phyloP scores from a whole-genome alignment of 2,329 filamentous ascomycete genomes.

The Cytospora chrysosperma region DNA sequence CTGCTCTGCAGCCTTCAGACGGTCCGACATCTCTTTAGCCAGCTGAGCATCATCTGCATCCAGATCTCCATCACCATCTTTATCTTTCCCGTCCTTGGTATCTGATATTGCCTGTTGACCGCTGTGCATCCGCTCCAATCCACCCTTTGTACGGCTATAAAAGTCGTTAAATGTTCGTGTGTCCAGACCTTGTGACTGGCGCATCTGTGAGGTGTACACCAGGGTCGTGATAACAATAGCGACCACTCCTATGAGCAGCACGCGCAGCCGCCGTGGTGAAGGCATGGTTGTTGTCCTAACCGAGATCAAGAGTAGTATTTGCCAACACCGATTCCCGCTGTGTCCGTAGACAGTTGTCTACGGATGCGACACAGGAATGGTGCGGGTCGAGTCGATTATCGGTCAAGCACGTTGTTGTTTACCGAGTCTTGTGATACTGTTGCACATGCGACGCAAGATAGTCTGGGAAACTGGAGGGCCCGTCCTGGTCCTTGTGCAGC shows the following conservation, averaged over 20 bases:
- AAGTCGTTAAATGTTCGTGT: constrained; percentile 50
- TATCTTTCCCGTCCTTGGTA: constrained; percentile 43
- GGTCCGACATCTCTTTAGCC: constrained; percentile 55
- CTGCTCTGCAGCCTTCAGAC: constrained; percentile 67
- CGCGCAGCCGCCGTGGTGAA: constrained; percentile 67
- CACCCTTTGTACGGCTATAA: constrained; percentile 59
- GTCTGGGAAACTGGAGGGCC: background rate
- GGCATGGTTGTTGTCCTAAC: constrained; percentile 52
- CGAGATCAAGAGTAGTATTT: background rate
- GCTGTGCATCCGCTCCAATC: constrained; percentile 43
- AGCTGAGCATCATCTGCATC: constrained; percentile 56
- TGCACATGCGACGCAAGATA: background rate
- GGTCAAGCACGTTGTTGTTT: background rate
- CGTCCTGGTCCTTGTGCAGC: background rate
- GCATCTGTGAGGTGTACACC: constrained; percentile 67
- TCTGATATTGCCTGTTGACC: constrained; percentile 40
- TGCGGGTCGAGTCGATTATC: background rate
- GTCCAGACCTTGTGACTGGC: constrained; percentile 49
- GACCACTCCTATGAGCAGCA: constrained; percentile 64
- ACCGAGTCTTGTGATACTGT: background rate
- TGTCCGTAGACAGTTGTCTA: background rate
- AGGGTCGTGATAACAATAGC: constrained; percentile 65
- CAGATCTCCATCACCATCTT: constrained; percentile 54
- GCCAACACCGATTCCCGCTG: background rate
- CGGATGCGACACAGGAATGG: background rate